Conservation (phyloP, 345 rosid species). For the Gossypium raimondii region DNA sequence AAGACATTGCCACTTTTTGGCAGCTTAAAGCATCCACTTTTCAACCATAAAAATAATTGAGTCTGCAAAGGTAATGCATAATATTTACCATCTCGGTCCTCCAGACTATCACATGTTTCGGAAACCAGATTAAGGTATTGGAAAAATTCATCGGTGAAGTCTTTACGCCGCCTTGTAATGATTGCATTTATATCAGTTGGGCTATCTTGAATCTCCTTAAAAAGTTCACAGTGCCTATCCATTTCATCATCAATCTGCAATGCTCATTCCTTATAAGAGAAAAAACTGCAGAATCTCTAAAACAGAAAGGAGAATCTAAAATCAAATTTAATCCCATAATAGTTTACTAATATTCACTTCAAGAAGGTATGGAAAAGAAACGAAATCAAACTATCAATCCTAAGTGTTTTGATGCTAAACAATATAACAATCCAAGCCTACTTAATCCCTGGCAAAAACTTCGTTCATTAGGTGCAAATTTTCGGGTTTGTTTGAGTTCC, state of each 20-base stretch:
- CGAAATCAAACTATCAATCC: not conserved
- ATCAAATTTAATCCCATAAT: slow-evolving; percentile 1
- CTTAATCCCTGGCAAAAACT: not conserved
- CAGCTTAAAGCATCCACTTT: slow-evolving; percentile 4
- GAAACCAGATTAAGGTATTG: slow-evolving; percentile 56
- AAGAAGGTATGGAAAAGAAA: not conserved
- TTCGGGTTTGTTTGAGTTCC: not conserved
- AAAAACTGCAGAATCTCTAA: slow-evolving; percentile 25
- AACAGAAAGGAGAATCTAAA: slow-evolving; percentile 22
- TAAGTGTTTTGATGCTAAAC: not conserved
- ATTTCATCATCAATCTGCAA: slow-evolving; percentile 93
- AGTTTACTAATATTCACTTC: not conserved
- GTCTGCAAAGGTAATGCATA: slow-evolving; percentile 1
- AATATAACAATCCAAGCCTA: not conserved
- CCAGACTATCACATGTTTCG: slow-evolving; percentile 63
- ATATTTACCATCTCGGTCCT: slow-evolving; percentile 77
- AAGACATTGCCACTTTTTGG: not conserved
- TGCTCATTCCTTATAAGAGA: slow-evolving; percentile 39
- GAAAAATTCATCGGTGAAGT: slow-evolving; percentile 79
- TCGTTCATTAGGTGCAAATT: not conserved
- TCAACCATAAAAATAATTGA: slow-evolving; percentile 10
- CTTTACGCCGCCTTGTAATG: slow-evolving; percentile 67
- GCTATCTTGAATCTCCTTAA: slow-evolving; percentile 70
- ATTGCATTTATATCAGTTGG: slow-evolving; percentile 78
- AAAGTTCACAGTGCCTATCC: slow-evolving; percentile 71